Base-by-base conservation (phyloP, 2,329 filamentous ascomycete genomes). In the Fusarium robinianum region DNA sequence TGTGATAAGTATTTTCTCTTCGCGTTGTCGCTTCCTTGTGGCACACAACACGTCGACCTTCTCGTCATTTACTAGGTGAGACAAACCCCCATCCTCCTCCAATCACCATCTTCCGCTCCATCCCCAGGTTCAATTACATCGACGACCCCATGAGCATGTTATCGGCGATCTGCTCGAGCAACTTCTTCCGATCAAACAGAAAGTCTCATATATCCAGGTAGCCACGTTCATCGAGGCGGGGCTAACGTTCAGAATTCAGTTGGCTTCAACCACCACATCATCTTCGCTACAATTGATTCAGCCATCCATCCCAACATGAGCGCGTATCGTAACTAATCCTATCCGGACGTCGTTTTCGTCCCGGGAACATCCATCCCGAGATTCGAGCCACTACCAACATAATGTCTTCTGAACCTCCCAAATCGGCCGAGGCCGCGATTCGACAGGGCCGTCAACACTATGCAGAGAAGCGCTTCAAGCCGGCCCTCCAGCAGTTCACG, bases 401-500 rank as follows among this genome's bases (percentile, higher is more conserved):
- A 29, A 59, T 60, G 58, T 19, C 44, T n/a, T 47, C 45, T 6
- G 36, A 45, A 23, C 12, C 10, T 4, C 24, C 26, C 39, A 49
- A 33, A 33, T 42, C 56, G 7, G 50, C 63, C 22, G 64, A 69
- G 44, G 54, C 57, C 12, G 58, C 60, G 15, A 65, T 70, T 29
- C 47, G 58, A 14, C 60, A 65, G 41, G 68, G 67, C 11, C 65
- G 68, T 18, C 59, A 55, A 17, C 54, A 60, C 30, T 72, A 71
- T 46, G 59, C 51, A 3, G 58, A 53, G 7, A 63, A 65, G 40
- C 63, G 61, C 21, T 70, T 66, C 53, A 67, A 63, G 36, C 53
- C 55, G 12, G 69, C 69, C 2, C 58, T 72, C 8, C 64, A 64
- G 46, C 58, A 65, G 21, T 71, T 72, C 46, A 72, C 69, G 9